phyloP scores from a whole-genome alignment of 352 stramenopile species.

The Phytophthora niederhauseri region DNA sequence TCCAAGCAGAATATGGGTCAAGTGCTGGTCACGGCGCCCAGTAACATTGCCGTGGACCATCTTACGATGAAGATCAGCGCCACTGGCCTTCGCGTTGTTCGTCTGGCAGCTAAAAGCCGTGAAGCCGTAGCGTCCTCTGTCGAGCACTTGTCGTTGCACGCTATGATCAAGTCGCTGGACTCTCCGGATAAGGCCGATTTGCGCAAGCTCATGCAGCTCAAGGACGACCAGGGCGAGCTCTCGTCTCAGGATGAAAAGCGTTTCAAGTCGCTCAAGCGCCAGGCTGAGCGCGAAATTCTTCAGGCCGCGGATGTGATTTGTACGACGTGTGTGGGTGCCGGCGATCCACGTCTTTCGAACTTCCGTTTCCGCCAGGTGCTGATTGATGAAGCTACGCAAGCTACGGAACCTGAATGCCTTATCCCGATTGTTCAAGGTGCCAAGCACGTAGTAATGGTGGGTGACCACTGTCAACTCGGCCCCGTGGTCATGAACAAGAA shows the following conservation, averaged over 20 bases:
- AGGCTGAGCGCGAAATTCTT: slow-evolving; percentile 97
- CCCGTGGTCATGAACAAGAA: slow-evolving; percentile 99
- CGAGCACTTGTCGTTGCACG: slow-evolving; percentile 98
- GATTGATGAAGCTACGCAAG: slow-evolving; percentile 99
- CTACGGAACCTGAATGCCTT: slow-evolving; percentile 98
- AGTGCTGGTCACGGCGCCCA: slow-evolving; percentile 98
- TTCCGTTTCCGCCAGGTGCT: slow-evolving; percentile 99
- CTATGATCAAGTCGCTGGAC: slow-evolving; percentile 95
- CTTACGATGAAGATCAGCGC: slow-evolving; percentile 98
- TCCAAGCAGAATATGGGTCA: slow-evolving; percentile 98
- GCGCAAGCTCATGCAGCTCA: slow-evolving; percentile 93
- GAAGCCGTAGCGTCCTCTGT: slow-evolving; percentile 96
- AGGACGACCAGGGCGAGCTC: slow-evolving; percentile 95
- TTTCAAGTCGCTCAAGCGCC: slow-evolving; percentile 93
- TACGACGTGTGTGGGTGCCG: slow-evolving; percentile 98
- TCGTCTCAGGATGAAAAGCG: slow-evolving; percentile 97
- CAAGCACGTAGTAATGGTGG: slow-evolving; percentile 99
- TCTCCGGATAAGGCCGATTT: slow-evolving; percentile 92
- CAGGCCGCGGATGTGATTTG: slow-evolving; percentile 99
- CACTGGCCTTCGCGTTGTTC: slow-evolving; percentile 98
- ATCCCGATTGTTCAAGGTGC: slow-evolving; percentile 99
- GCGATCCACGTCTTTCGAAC: slow-evolving; percentile 97
- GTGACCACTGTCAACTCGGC: slow-evolving; percentile 98
- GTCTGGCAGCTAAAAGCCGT: slow-evolving; percentile 97
- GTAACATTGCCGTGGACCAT: slow-evolving; percentile 99